phyloP scores from a whole-genome alignment of 2,329 filamentous ascomycete genomes.

The Cladosporium sp. region DNA sequence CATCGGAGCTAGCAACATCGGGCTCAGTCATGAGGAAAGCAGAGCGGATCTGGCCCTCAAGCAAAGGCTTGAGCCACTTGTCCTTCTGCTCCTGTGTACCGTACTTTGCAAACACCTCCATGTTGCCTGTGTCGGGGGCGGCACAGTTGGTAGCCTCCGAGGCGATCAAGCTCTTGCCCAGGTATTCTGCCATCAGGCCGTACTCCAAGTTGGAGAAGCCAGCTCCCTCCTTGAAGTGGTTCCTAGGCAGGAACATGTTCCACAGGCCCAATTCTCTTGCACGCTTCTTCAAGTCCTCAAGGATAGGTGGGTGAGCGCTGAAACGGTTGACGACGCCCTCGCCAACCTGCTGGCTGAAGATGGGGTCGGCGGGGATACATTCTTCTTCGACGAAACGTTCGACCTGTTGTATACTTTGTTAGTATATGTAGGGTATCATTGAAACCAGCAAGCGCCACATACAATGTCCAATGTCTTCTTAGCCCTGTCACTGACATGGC shows the following conservation, averaged over 20 bases:
- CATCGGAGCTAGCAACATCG: constrained; percentile 52
- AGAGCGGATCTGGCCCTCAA: constrained; percentile 51
- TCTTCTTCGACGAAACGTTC: constrained; percentile 97
- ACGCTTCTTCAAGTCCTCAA: constrained; percentile 87
- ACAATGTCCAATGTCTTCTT: constrained; percentile 79
- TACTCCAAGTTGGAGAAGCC: constrained; percentile 97
- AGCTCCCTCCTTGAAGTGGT: constrained; percentile 91
- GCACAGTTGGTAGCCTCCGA: constrained; percentile 80
- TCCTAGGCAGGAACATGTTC: constrained; percentile 98
- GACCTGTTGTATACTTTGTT: constrained; percentile 53
- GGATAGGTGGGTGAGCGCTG: constrained; percentile 73
- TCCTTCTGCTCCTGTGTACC: constrained; percentile 52
- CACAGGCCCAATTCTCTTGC: constrained; percentile 83
- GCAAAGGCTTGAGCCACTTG: constrained; percentile 51
- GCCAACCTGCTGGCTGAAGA: constrained; percentile 79
- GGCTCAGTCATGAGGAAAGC: constrained; percentile 63
- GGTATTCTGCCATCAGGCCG: constrained; percentile 92
- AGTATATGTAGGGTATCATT: not conserved
- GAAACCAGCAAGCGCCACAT: constrained; percentile 26
- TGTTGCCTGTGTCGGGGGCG: constrained; percentile 54
- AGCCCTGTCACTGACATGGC: constrained; percentile 77
- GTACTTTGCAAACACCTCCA: constrained; percentile 55
- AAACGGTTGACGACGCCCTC: constrained; percentile 70
- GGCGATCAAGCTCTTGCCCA: constrained; percentile 81
- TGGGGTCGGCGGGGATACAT: constrained; percentile 72